These are phyloP conservation scores for Fusarium mundagurra DNA, from an alignment of 2,329 filamentous ascomycete genomes.

Conservation along the genomic window DNA sequence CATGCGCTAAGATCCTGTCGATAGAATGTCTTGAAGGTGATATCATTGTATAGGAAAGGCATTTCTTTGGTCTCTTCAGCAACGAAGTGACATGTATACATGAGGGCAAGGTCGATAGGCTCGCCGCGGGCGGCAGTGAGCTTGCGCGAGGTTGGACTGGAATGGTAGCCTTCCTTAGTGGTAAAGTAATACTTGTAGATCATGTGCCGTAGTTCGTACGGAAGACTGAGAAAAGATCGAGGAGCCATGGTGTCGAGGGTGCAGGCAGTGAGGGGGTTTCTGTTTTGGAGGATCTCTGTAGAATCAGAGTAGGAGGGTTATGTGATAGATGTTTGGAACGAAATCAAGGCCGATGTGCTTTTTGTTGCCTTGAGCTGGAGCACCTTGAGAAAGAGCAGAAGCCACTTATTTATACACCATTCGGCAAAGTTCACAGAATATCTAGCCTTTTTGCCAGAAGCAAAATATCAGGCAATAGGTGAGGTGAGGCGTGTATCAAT, in stretches of 20 bases:
- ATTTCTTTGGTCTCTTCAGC: neutral
- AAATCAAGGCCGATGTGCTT: neutral
- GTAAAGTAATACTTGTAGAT: neutral
- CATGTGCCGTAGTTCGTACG: neutral
- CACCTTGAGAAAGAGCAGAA: neutral
- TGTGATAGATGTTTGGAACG: neutral
- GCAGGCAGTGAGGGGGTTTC: neutral
- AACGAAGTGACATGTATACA: neutral
- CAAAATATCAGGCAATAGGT: neutral
- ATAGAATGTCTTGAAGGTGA: neutral
- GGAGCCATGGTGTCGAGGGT: neutral
- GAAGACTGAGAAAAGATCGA: neutral
- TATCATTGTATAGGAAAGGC: neutral
- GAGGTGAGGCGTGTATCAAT: neutral
- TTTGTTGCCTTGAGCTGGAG: neutral
- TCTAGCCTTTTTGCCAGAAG: neutral
- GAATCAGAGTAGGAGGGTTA: neutral
- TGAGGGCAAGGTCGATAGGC: neutral
- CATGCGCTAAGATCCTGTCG: neutral
- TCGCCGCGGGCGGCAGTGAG: neutral
- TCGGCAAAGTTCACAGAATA: neutral
- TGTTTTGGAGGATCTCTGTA: neutral
- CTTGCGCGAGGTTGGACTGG: neutral
- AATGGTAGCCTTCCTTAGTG: neutral
- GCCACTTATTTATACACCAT: neutral